Evolutionary conservation across 1,284 basidiomycete species (phyloP), one percentile per base, ranked within the genome.

Genomic region (Puccinia coronata): DNA sequence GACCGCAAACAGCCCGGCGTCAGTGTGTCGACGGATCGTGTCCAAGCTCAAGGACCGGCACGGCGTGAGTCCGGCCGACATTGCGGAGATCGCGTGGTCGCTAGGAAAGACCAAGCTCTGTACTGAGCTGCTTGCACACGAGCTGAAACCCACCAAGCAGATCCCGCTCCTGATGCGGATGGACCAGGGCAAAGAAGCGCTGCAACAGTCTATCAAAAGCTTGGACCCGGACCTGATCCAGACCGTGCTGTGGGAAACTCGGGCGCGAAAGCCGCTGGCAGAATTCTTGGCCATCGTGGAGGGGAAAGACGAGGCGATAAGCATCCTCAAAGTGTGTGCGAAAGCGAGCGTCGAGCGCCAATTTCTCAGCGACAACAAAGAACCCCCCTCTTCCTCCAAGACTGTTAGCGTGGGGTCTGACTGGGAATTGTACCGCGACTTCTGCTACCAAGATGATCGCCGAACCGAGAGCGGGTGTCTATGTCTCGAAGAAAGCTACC

Each of bases 401-500:
- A 34, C 43, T 18, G 57, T 71, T 82, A 84, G 59, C 34, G 47
- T 67, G 43, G 65, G 76, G 39, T 49, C 61, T 12, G 94, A 98
- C 85, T 88, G 92, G 67, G 94, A 95, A 83, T 92, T 99, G 90
- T 88, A 98, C 18, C 89, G 93, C 23, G 95, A 99, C 86, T 98
- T 97, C 86, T 99, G 96, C 87, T 99, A 96, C 86, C 96, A 96
- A 73, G 97, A 99, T 85, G 97, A 99, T 87, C 89, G 96, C 82
- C 89, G 96, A 63, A 92, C 94, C 9, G 96, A 98, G 84, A 95
- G 92, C 85, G 97, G 94, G 0, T 90, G 93, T 23, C 87, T 98
- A 8, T 92, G 91, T 55, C 87, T 99, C 59, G 92, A 93, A 59
- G 95, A 97, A 85, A 93, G 94, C 20, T 88, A 90, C 8, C 86